Evolutionary conservation across 495 filamentous ascomycete species (phyloP).

Genomic region (Penicillium malachiteum): DNA sequence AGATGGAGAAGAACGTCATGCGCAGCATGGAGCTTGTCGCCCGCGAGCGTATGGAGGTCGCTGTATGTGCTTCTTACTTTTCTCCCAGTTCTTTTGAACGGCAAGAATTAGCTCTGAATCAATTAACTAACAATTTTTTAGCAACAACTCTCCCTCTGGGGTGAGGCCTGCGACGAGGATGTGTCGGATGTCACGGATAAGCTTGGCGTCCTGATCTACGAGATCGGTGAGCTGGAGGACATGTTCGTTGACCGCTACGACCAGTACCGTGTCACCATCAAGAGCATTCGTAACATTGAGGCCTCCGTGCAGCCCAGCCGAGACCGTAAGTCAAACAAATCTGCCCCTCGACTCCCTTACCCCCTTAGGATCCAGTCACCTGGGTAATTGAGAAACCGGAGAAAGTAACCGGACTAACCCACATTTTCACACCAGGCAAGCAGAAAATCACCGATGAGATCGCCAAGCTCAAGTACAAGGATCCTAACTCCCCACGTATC

Average conservation of each 20-base stretch:
- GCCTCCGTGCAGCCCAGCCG: slow-evolving; percentile 96
- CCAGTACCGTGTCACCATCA: slow-evolving; percentile 98
- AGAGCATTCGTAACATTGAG: slow-evolving; percentile 98
- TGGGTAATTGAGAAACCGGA: not conserved
- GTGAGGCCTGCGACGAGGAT: slow-evolving; percentile 93
- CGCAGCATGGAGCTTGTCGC: slow-evolving; percentile 94
- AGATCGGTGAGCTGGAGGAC: slow-evolving; percentile 97
- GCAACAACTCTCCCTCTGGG: slow-evolving; percentile 99
- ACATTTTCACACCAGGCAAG: slow-evolving; percentile 57
- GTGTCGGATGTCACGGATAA: slow-evolving; percentile 99
- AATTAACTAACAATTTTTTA: slow-evolving; percentile 28
- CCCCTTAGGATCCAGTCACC: not conserved
- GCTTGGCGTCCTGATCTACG: slow-evolving; percentile 94
- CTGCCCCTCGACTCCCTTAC: not conserved
- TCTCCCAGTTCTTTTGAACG: not conserved
- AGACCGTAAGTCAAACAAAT: slow-evolving; percentile 65
- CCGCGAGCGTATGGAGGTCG: slow-evolving; percentile 95
- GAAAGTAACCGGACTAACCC: slow-evolving; percentile 5
- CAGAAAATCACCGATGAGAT: slow-evolving; percentile 99
- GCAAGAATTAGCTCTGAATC: not conserved
- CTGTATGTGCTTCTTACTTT: slow-evolving; percentile 55
- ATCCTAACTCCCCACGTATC: slow-evolving; percentile 95
- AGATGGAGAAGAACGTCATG: slow-evolving; percentile 99
- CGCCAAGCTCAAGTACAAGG: slow-evolving; percentile 98
- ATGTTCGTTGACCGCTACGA: slow-evolving; percentile 98